phyloP scores from a whole-genome alignment of 306 rosid genomes.

The Sicyos edulis region DNA sequence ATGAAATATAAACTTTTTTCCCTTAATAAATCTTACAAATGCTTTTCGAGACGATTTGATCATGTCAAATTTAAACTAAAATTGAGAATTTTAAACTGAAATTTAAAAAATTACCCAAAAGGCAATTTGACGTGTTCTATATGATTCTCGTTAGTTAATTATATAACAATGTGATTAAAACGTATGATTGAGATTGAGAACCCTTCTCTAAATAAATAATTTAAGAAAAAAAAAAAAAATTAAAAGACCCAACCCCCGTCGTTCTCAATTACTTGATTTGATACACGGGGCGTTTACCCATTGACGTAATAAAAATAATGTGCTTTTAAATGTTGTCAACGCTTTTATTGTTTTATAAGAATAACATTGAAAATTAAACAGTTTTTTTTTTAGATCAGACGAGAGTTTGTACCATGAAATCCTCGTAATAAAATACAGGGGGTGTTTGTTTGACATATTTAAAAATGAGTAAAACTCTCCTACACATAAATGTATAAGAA shows the following conservation, averaged over 20 bases:
- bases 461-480: no score
- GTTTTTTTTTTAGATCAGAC: background rate
- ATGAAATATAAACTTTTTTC: background rate
- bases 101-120: no score
- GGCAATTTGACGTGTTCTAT: background rate
- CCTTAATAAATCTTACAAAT: background rate
- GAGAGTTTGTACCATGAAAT: no score
- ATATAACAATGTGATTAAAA: background rate
- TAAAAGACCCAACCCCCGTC: no score
- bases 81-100: background rate
- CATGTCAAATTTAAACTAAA: background rate
- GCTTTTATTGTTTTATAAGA: background rate
- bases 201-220: background rate
- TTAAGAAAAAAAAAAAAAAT: no score
- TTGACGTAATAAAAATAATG: background rate
- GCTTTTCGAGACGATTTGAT: background rate
- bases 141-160: background rate
- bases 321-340: background rate
- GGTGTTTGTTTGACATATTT: no score
- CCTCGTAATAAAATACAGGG: background rate
- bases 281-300: background rate
- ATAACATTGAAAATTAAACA: background rate
- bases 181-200: background rate
- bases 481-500: no score
- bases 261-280: background rate